Conservation (phyloP, 257 asterid genomes). For the Solanum etuberosum region DNA sequence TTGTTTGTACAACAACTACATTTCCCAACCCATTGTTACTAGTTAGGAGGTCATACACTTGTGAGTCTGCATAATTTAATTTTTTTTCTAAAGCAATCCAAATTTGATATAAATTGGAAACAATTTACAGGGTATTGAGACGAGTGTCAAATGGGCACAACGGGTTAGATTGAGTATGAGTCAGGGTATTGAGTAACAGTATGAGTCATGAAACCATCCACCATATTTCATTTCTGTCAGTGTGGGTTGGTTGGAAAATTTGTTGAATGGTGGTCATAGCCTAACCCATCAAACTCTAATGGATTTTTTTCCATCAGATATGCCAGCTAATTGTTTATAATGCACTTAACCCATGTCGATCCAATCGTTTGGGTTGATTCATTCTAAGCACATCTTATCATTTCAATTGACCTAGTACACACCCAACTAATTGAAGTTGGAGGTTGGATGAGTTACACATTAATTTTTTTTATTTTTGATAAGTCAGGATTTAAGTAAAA, state of each 20-base stretch:
- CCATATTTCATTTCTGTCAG: background rate
- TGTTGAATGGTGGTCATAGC: background rate
- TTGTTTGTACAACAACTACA: background rate
- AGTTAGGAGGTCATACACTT: background rate
- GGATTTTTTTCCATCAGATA: background rate
- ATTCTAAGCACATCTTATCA: background rate
- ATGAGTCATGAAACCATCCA: background rate
- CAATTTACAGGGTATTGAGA: background rate
- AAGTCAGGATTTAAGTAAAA: background rate
- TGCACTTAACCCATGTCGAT: background rate
- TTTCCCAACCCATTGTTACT: background rate
- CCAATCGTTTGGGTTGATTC: background rate
- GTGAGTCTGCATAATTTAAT: background rate
- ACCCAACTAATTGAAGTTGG: background rate
- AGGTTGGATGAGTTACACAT: background rate
- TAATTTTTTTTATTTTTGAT: background rate
- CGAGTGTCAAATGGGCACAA: background rate
- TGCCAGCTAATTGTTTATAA: background rate
- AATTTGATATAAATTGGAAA: background rate
- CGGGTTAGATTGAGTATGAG: background rate
- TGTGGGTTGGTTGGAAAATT: background rate
- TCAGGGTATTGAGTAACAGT: background rate
- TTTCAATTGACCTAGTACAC: background rate
- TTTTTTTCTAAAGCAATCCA: background rate
- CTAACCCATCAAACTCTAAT: background rate